Base-by-base conservation (phyloP, 75 land plant genomes). In the Pinus tabuliformis region DNA sequence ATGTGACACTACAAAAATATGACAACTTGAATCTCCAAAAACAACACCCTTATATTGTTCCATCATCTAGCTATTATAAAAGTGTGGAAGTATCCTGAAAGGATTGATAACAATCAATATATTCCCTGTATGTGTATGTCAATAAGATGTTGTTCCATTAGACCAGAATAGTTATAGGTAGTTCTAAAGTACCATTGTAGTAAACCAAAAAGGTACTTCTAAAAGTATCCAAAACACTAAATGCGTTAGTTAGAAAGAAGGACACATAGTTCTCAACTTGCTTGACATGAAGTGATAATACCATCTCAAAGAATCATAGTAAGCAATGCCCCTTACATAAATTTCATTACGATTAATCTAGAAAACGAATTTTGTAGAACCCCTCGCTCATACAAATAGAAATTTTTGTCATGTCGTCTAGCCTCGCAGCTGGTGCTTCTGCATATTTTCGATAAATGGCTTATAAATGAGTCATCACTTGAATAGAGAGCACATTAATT, bases 41-140 rank as follows among this genome's bases (percentile, higher is more conserved):
- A 86, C 76, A 58, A 90, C 94, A 36, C 94, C 94, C 75, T 89
- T 91, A 75, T 93, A 93, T 76, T 93, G 94, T 79, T 93, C 89
- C 96, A 93, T 93, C 96, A 93, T 93, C n/a, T n/a, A n/a, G n/a
- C n/a, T n/a, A 72, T 91, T 87, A 75, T 93, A 93, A 76, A 93
- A 84, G 80, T 93, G 96, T 74, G 94, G 94, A 73, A 93, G 84
- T 78, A 91, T 91, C 56, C 81, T 83, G 73, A 93, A 93, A 22
- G 96, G 96, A 80, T 93, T 93, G 24, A 93, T 90, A 39, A 94
- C 96, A 77, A 93, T 93, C 59, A 91, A 78, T 79, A 93, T 93
- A 68, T 87, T 91, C 52, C 96, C 92, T 93, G 81, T 93, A 91
- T 28, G 96, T 93, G 92, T 93, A n/a, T n/a, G 87, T 39, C 62